Evolutionary conservation across 106 monocot species (phyloP).

Genomic region (Gastrodia elata): DNA sequence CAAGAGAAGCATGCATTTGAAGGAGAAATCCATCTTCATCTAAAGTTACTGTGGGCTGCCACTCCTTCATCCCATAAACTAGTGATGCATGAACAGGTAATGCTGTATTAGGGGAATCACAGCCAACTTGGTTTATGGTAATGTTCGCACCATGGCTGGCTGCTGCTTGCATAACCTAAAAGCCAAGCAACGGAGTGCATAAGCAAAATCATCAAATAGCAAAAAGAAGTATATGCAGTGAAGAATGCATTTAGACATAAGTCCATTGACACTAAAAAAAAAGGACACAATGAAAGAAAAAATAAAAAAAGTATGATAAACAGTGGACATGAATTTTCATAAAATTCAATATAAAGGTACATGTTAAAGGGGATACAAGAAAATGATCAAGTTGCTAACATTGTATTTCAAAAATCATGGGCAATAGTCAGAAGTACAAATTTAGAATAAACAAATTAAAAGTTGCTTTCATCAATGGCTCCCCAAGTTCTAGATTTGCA

Average conservation of each 20-base stretch:
- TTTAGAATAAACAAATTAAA: neutral
- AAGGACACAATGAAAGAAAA: neutral
- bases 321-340: neutral
- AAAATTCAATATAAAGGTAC: neutral
- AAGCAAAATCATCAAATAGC: neutral
- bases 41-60: constrained; percentile 68
- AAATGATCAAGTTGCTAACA: neutral
- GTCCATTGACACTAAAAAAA: neutral
- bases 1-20: constrained; percentile 57
- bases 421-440: neutral
- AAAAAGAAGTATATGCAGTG: neutral
- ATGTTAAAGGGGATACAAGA: neutral
- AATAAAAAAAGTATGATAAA: neutral
- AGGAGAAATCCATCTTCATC: constrained; percentile 85
- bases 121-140: constrained; percentile 73
- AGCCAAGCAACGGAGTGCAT: neutral
- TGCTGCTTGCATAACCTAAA: constrained; percentile 89
- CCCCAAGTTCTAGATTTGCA: too few relatives aligned
- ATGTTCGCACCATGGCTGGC: constrained; percentile 51
- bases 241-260: neutral
- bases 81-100: constrained; percentile 52
- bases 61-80: constrained; percentile 62
- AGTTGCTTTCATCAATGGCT: neutral
- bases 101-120: constrained; percentile 29
- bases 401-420: neutral